phyloP scores from a whole-genome alignment of 1,139 yeast species.

The Saccharomyces uvarum region DNA sequence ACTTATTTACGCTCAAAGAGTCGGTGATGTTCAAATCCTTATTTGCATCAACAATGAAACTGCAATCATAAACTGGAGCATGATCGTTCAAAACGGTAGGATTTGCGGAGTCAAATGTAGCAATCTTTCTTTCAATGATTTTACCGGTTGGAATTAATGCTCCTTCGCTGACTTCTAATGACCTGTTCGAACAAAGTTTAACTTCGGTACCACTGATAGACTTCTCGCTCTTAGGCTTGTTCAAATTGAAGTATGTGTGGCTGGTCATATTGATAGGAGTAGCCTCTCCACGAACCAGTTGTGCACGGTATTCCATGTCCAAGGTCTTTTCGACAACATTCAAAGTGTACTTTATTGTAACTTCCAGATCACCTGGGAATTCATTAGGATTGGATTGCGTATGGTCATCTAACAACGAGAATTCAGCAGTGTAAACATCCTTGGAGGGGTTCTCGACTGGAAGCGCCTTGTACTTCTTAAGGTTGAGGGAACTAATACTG shows the following conservation, averaged over 20 bases:
- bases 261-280: background rate
- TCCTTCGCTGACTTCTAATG: constrained; percentile 35
- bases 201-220: constrained; percentile 17
- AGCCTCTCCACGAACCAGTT: constrained; percentile 1
- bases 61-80: constrained; percentile 39
- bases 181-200: constrained; percentile 26
- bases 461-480: constrained; percentile 42
- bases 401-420: background rate
- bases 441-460: constrained; percentile 5
- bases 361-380: constrained; percentile 11
- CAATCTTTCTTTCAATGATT: constrained; percentile 23
- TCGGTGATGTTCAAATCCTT: constrained; percentile 36
- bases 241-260: background rate
- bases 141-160: constrained; percentile 47
- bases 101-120: background rate
- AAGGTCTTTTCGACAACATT: constrained; percentile 25
- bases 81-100: background rate
- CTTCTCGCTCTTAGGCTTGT: constrained; percentile 14
- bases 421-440: background rate
- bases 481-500: constrained; percentile 47
- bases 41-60: constrained; percentile 40
- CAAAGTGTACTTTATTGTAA: constrained; percentile 8
- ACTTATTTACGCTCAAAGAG: constrained; percentile 30
- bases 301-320: constrained; percentile 43
- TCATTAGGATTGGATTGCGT: background rate